Conservation (phyloP, 2,329 filamentous ascomycete genomes). For the Chaetomium olivaceum region DNA sequence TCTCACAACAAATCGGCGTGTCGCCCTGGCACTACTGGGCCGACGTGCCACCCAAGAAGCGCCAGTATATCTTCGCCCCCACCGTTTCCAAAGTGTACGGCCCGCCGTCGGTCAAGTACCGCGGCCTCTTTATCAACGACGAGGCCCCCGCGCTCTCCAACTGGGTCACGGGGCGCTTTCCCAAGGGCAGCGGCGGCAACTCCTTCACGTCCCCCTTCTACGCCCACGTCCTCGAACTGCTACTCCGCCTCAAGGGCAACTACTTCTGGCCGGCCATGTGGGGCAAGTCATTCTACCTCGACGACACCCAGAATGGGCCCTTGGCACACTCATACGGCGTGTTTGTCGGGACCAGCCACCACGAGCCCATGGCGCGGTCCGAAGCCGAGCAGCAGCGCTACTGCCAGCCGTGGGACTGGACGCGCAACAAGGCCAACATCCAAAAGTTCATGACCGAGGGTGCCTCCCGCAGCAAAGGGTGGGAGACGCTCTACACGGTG, state of each 20-base stretch:
- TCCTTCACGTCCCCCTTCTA: constrained; percentile 52
- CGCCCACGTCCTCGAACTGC: constrained; percentile 55
- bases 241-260: constrained; percentile 56
- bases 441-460: constrained; percentile 55
- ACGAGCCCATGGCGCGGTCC: constrained; percentile 57
- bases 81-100: constrained; percentile 47
- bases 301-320: constrained; percentile 53
- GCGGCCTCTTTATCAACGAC: constrained; percentile 62
- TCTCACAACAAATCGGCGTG: constrained; percentile 61
- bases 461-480: constrained; percentile 50
- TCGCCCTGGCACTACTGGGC: constrained; percentile 63
- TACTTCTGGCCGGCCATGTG: constrained; percentile 62
- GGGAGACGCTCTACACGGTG: constrained; percentile 54
- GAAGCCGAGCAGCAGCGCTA: constrained; percentile 42
- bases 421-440: constrained; percentile 53
- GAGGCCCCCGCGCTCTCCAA: constrained; percentile 58
- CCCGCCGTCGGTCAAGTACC: constrained; percentile 57
- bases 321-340: constrained; percentile 58
- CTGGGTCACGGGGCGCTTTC: constrained; percentile 53
- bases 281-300: constrained; percentile 58
- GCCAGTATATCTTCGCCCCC: constrained; percentile 49
- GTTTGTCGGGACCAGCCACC: constrained; percentile 60
- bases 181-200: constrained; percentile 32
- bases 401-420: constrained; percentile 53
- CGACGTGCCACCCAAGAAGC: constrained; percentile 51